These are phyloP conservation scores for Scedosporium apiospermum DNA, from an alignment of 2,329 filamentous ascomycete species.

Conservation along the genomic window DNA sequence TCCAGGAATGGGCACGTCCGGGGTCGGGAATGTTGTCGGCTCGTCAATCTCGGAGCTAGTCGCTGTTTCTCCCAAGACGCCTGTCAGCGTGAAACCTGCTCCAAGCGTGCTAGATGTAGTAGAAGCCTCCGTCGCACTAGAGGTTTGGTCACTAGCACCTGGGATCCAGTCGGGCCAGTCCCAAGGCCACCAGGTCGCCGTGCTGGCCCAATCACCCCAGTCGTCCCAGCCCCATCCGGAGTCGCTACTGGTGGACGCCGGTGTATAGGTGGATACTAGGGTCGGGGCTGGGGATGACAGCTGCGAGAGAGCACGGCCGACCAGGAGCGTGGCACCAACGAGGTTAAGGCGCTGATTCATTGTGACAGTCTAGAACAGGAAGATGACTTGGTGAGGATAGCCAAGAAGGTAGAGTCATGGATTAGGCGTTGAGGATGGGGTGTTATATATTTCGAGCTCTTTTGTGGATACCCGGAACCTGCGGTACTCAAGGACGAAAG, in stretches of 20 bases:
- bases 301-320: neutral
- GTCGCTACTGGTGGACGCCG: neutral
- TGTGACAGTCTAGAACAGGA: neutral
- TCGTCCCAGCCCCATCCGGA: neutral
- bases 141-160: too few species aligned
- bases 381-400: too few species aligned
- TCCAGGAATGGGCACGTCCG: too few species aligned
- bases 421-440: neutral
- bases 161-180: neutral
- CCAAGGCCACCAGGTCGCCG: neutral
- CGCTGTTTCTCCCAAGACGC: too few species aligned
- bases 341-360: neutral
- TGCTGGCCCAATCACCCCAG: neutral
- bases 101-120: too few species aligned
- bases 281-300: neutral
- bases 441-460: neutral
- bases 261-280: neutral
- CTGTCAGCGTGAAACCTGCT: too few species aligned
- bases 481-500: too few species aligned
- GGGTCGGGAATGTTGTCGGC: too few species aligned
- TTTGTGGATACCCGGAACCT: too few species aligned
- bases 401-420: too few species aligned
- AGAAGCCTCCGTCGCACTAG: too few species aligned
- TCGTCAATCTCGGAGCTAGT: too few species aligned
- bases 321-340: neutral